Percentiles rank a stretch among this genome's conserved stretches.
Conservation (phyloP, 108 stramenopile species). For the Discostella stelligeroides region DNA sequence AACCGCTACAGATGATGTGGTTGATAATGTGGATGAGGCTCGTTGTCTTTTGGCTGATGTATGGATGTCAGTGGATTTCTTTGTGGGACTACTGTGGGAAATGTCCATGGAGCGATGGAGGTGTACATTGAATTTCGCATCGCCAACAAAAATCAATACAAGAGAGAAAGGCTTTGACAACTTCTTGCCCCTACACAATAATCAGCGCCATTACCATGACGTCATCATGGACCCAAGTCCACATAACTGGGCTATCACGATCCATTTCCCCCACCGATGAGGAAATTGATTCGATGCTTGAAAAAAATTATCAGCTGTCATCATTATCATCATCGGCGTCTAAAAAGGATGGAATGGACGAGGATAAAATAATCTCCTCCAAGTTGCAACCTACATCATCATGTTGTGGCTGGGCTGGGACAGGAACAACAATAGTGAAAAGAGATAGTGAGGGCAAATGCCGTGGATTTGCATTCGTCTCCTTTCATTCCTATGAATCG, state of each 20-base stretch:
- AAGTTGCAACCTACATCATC: too few relatives aligned
- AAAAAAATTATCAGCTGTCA: background rate
- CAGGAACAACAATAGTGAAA: conserved; percentile 33
- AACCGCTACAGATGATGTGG: too few relatives aligned
- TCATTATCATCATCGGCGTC: background rate
- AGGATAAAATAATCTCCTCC: background rate
- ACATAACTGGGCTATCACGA: conserved; percentile 22
- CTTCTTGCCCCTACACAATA: too few relatives aligned
- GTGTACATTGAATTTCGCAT: too few relatives aligned
- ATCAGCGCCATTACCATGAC: too few relatives aligned
- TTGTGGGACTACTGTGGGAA: too few relatives aligned
- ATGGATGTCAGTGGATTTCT: too few relatives aligned
- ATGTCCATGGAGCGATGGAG: too few relatives aligned
- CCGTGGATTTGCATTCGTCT: conserved; percentile 39
- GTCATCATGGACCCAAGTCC: conserved; percentile 38
- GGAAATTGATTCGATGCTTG: conserved; percentile 24
- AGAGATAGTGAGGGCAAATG: conserved; percentile 23
- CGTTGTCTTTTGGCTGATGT: too few relatives aligned
- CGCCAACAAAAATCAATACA: too few relatives aligned
- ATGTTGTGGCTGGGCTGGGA: conserved; percentile 15
- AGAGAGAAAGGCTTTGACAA: too few relatives aligned
- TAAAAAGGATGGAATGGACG: background rate
- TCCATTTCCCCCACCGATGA: conserved; percentile 26
- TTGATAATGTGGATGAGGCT: too few relatives aligned
- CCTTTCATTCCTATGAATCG: conserved; percentile 22